Base-by-base conservation (phyloP, 2,329 filamentous ascomycete genomes). In the Ramularia endophylla region DNA sequence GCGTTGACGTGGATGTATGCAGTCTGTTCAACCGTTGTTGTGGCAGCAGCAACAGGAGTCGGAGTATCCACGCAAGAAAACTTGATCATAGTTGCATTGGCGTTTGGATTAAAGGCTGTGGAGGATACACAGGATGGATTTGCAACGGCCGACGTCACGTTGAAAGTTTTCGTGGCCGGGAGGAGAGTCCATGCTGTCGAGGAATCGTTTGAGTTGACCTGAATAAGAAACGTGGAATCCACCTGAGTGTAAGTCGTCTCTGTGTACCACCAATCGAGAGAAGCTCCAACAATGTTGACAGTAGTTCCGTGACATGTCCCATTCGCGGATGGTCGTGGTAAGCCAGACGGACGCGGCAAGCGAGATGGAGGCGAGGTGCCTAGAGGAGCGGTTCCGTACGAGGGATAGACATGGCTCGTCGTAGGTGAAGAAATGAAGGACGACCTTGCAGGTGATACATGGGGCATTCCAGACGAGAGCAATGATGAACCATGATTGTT, bases 201-300 rank as follows among this genome's bases (percentile, higher is more conserved):
- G 12, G 47, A 46, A n/a, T 51, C 53, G 15, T 60, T 56, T 9
- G 31, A 29, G 35, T 57, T 52, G 40, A 47, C 52, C 25, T 56
- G 48, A 15, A 61, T 41, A 3, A 54, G 48, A 36, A 62, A 52
- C 2, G 56, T 63, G n/a, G 60, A 62, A 7, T 55, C 57, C 5
- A 54, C 52, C 27, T 62, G 57, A 5, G 54, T 58, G 30, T 58
- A 57, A 2, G 32, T 34, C 2, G 59, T 60, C 28, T 52, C 38
- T 4, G 54, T 46, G 34, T 59, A 61, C 60, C 60, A 64, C 48
- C 58, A 65, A 22, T 63, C 59, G 36, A 65, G 47, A 8, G 53
- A 55, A 8, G 61, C 62, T 16, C 51, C 35, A 4, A 57, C 47
- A 5, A 64, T 57, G 45, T 65, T 63, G 22, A 65, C 46, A 1